Conservation (phyloP, 768 basidiomycete species). For the Mycena alexandri region DNA sequence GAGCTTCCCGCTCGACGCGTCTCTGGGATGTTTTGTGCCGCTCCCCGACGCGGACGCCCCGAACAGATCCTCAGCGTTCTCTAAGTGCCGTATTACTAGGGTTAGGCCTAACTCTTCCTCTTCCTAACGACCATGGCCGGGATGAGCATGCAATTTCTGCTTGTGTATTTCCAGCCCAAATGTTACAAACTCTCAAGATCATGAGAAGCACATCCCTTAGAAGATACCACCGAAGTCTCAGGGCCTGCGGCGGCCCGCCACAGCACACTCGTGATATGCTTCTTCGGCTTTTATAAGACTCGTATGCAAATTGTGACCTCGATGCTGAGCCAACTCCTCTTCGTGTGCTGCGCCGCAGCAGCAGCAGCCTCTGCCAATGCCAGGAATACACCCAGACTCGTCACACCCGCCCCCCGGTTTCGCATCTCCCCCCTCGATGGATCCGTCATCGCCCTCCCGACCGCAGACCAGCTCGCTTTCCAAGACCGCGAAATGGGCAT, state of each 20-base stretch:
- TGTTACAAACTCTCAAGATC: slow-evolving; percentile 21
- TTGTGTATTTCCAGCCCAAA: slow-evolving; percentile 12
- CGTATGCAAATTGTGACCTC: slow-evolving; percentile 13
- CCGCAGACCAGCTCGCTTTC: slow-evolving; percentile 31
- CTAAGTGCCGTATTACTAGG: too few species aligned
- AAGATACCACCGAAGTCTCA: slow-evolving; percentile 19
- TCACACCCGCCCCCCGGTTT: slow-evolving; percentile 20
- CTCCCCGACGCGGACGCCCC: too few species aligned
- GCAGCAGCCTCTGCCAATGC: slow-evolving; percentile 16
- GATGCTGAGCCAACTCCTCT: slow-evolving; percentile 25
- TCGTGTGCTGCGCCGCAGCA: slow-evolving; percentile 15
- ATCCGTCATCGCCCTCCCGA: slow-evolving; percentile 29
- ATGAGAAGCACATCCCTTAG: slow-evolving; percentile 22
- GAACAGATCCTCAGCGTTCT: too few species aligned
- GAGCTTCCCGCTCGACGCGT: too few species aligned
- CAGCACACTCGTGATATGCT: slow-evolving; percentile 23
- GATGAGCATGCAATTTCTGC: too few species aligned
- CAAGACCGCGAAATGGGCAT: slow-evolving; percentile 31
- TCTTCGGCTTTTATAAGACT: slow-evolving; percentile 25
- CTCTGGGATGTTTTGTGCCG: too few species aligned
- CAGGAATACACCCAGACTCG: slow-evolving; percentile 8
- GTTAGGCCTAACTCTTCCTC: too few species aligned
- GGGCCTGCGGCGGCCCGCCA: slow-evolving; percentile 18
- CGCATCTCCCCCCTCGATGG: slow-evolving; percentile 31
- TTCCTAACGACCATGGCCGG: too few species aligned